These are phyloP conservation scores for Magnaporthales sp. DNA, from an alignment of 2,329 filamentous ascomycete genomes.

Conservation along the genomic window DNA sequence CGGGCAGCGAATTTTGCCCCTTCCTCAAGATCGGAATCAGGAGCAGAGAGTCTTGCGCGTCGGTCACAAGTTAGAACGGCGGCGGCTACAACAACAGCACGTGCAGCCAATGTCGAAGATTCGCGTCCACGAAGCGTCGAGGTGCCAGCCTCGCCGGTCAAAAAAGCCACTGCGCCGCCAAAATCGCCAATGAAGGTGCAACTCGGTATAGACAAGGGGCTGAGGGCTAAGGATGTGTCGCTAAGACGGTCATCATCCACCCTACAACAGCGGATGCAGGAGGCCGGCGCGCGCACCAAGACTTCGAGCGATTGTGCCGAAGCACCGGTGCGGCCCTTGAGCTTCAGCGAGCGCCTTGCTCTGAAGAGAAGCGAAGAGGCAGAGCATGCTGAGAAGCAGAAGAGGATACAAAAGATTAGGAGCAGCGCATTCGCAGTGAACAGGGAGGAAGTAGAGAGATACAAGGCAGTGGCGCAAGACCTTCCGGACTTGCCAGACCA, in stretches of 20 bases:
- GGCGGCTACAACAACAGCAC: neutral
- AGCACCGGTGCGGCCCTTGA: slow-evolving; percentile 29
- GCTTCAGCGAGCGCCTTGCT: slow-evolving; percentile 81
- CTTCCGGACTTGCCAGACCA: slow-evolving; percentile 39
- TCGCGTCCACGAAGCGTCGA: slow-evolving; percentile 37
- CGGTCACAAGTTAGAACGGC: neutral
- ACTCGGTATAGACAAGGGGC: slow-evolving; percentile 83
- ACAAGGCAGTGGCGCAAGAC: slow-evolving; percentile 48
- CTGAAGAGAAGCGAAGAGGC: slow-evolving; percentile 53
- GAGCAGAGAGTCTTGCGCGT: neutral
- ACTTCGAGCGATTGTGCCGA: slow-evolving; percentile 8
- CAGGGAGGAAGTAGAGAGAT: slow-evolving; percentile 48
- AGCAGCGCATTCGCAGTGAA: slow-evolving; percentile 49
- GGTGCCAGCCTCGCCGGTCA: slow-evolving; percentile 68
- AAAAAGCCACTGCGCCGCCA: slow-evolving; percentile 43
- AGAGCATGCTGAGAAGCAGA: slow-evolving; percentile 38
- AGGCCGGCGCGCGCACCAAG: slow-evolving; percentile 15
- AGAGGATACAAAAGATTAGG: slow-evolving; percentile 43
- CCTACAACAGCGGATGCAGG: slow-evolving; percentile 14
- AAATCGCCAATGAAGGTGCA: slow-evolving; percentile 72
- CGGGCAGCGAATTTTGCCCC: slow-evolving; percentile 26
- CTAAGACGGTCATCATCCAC: slow-evolving; percentile 27
- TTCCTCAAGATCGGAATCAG: neutral
- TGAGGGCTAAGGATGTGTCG: slow-evolving; percentile 73
- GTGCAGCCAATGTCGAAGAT: neutral